Evolutionary conservation across 78 protist species (phyloP).

Genomic region (Protostelium mycophagum): DNA sequence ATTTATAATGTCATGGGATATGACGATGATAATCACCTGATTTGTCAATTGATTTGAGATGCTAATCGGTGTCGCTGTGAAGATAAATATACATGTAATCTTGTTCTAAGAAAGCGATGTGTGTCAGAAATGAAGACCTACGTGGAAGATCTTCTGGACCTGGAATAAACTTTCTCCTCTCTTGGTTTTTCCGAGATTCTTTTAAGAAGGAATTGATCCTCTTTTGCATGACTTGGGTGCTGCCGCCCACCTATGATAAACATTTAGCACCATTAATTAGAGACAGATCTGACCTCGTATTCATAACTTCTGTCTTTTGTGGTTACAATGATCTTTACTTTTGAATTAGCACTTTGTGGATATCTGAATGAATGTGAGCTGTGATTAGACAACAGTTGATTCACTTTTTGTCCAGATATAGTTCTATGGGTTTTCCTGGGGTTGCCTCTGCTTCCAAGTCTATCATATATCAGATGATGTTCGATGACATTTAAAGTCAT

Average conservation of each 20-base stretch:
- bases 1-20: too few species aligned
- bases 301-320: neutral
- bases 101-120: too few species aligned
- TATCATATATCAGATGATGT: too few species aligned
- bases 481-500: too few species aligned
- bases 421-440: neutral
- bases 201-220: neutral
- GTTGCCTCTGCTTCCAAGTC: neutral
- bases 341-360: neutral
- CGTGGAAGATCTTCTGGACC: too few species aligned
- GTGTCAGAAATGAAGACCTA: too few species aligned
- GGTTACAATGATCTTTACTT: neutral
- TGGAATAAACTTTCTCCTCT: neutral
- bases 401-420: neutral
- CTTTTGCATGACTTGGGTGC: neutral
- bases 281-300: neutral
- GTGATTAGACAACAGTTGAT: neutral
- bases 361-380: neutral
- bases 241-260: neutral
- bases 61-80: too few species aligned
- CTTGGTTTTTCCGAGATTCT: neutral
- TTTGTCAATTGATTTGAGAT: too few species aligned
- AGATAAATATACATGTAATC: too few species aligned
- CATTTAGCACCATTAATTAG: neutral
- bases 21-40: too few species aligned